phyloP scores from a whole-genome alignment of 192 early-diverging fungal genomes.

The Thamnidium elegans region DNA sequence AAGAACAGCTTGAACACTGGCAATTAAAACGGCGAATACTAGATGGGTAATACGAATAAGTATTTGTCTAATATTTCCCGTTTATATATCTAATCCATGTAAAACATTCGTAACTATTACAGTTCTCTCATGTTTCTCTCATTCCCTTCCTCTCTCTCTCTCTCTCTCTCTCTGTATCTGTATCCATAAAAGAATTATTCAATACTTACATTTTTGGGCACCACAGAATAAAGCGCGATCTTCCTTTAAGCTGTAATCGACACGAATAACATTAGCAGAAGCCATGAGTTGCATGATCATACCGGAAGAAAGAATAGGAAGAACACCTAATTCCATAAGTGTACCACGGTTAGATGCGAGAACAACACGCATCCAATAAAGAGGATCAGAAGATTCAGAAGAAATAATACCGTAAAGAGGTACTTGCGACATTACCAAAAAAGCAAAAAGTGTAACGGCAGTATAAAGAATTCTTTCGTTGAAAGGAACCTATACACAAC shows the following conservation, averaged over 20 bases:
- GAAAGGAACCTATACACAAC: conserved; percentile 76
- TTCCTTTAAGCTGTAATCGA: conserved; percentile 98
- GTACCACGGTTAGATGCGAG: conserved; percentile 98
- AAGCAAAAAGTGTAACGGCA: conserved; percentile 95
- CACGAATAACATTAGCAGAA: conserved; percentile 96
- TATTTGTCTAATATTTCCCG: background rate
- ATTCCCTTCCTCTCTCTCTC: background rate
- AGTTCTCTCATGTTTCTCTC: background rate
- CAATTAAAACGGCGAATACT: conserved; percentile 98
- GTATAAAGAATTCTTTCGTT: conserved; percentile 99
- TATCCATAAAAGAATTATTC: background rate
- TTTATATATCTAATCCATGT: too few species aligned
- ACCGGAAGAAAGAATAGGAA: conserved; percentile 97
- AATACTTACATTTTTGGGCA: conserved; percentile 85
- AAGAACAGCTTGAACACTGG: conserved; percentile 94
- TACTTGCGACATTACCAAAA: conserved; percentile 99
- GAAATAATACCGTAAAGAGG: conserved; percentile 99
- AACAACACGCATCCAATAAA: conserved; percentile 99
- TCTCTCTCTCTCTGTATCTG: background rate
- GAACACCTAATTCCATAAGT: conserved; percentile 99
- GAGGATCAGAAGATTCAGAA: conserved; percentile 94
- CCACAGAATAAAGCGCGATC: conserved; percentile 98
- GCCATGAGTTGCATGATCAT: conserved; percentile 99
- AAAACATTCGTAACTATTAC: too few species aligned
- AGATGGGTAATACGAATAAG: background rate